Evolutionary conservation across 371 early-diverging fungal species (phyloP).

Genomic region (Mucor sp.): DNA sequence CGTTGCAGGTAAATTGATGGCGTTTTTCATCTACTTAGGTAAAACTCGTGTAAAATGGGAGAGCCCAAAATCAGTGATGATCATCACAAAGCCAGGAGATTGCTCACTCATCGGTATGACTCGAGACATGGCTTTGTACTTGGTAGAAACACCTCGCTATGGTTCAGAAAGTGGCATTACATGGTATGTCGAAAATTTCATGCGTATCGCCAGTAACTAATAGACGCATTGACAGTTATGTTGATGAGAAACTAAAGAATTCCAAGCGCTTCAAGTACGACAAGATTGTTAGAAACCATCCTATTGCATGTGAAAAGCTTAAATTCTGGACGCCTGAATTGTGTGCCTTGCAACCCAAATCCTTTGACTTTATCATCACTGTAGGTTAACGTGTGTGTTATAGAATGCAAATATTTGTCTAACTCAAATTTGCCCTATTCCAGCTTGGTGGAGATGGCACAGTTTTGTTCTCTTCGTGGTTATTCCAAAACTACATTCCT

Average conservation of each 20-base stretch:
- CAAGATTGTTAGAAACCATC: conserved; percentile 38
- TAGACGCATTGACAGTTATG: conserved; percentile 41
- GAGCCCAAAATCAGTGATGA: conserved; percentile 73
- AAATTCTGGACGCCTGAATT: conserved; percentile 84
- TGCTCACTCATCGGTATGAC: conserved; percentile 76
- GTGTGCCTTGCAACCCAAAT: conserved; percentile 66
- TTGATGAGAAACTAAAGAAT: conserved; percentile 67
- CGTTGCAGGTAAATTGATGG: background rate
- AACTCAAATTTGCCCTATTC: background rate
- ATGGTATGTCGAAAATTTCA: conserved; percentile 47
- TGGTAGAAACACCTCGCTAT: conserved; percentile 59
- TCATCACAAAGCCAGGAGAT: conserved; percentile 93
- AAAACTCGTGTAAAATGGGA: conserved; percentile 64
- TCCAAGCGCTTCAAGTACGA: conserved; percentile 63
- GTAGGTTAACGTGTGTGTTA: conserved; percentile 33
- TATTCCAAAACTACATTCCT: conserved; percentile 90
- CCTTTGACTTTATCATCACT: conserved; percentile 80
- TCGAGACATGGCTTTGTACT: conserved; percentile 79
- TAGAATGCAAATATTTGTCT: background rate
- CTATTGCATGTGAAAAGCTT: conserved; percentile 38
- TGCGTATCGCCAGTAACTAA: background rate
- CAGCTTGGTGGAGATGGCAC: conserved; percentile 91
- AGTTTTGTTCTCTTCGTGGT: conserved; percentile 87
- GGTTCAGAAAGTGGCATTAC: conserved; percentile 59
- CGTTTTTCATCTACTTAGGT: conserved; percentile 18